Evolutionary conservation across 495 filamentous ascomycete species (phyloP).

Genomic region (Amniculicola lignicola): DNA sequence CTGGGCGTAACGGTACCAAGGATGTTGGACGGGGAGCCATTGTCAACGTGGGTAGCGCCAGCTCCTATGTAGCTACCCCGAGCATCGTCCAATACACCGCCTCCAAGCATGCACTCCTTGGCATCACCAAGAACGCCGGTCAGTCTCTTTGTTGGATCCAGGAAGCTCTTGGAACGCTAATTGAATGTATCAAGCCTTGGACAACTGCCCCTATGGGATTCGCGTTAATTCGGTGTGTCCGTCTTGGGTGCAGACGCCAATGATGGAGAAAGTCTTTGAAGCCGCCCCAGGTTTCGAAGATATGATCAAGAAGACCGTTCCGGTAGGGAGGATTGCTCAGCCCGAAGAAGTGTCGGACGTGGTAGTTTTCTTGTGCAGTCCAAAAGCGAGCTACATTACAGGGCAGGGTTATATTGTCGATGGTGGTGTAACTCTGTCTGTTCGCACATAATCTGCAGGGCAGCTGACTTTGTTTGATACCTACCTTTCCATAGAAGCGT

Average conservation of each 20-base stretch:
- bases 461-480: no score
- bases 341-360: not conserved
- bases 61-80: not conserved
- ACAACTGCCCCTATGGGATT: not conserved
- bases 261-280: not conserved
- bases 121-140: constrained; percentile 5
- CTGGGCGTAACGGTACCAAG: not conserved
- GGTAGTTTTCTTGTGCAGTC: not conserved
- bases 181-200: not conserved
- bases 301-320: not conserved
- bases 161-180: no score
- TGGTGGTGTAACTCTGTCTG: not conserved
- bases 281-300: not conserved
- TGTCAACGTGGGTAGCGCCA: not conserved
- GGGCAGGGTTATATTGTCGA: not conserved
- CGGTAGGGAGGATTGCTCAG: not conserved
- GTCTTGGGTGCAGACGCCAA: not conserved
- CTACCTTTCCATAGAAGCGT: no score
- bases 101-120: not conserved
- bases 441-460: no score
- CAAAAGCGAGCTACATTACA: not conserved
- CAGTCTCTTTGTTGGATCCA: not conserved
- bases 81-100: not conserved
- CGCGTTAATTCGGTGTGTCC: constrained; percentile 2
- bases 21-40: constrained; percentile 2